Percentiles rank a stretch among this genome's conserved stretches.
Conservation (phyloP, 257 asterid species). For the Solanum bukasovii region DNA sequence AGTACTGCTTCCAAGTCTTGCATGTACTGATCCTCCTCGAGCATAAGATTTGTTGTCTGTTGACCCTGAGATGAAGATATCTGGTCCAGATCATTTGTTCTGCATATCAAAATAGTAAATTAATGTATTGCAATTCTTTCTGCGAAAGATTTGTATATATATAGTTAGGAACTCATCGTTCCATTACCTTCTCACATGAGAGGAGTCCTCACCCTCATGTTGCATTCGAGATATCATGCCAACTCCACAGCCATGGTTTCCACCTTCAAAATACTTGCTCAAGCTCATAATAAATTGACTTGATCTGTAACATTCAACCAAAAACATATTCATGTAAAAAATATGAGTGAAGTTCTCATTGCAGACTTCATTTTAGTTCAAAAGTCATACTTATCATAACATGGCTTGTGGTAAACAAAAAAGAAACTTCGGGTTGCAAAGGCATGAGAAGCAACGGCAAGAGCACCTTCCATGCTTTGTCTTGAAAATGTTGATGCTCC, state of each 20-base stretch:
- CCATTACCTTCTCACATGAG: background rate
- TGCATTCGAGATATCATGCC: background rate
- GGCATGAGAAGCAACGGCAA: constrained; percentile 3
- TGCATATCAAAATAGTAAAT: background rate
- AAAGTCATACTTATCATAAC: background rate
- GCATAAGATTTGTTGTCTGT: background rate
- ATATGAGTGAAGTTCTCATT: background rate
- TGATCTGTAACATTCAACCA: constrained; percentile 2
- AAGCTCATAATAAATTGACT: background rate
- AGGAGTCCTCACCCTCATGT: background rate
- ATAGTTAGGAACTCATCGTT: background rate
- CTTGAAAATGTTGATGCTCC: background rate
- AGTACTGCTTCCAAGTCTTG: background rate
- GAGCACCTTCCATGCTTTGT: background rate
- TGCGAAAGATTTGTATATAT: background rate
- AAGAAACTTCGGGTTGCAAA: background rate
- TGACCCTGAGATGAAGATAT: background rate
- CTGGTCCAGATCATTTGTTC: background rate
- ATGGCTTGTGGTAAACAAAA: background rate
- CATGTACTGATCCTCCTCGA: background rate
- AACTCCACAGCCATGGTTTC: background rate
- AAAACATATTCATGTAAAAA: background rate
- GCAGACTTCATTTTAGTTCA: background rate
- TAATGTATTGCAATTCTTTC: background rate
- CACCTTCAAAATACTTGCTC: background rate